Base-by-base conservation (phyloP, 2,329 filamentous ascomycete genomes). In the Aspergillus eucalypticola region DNA sequence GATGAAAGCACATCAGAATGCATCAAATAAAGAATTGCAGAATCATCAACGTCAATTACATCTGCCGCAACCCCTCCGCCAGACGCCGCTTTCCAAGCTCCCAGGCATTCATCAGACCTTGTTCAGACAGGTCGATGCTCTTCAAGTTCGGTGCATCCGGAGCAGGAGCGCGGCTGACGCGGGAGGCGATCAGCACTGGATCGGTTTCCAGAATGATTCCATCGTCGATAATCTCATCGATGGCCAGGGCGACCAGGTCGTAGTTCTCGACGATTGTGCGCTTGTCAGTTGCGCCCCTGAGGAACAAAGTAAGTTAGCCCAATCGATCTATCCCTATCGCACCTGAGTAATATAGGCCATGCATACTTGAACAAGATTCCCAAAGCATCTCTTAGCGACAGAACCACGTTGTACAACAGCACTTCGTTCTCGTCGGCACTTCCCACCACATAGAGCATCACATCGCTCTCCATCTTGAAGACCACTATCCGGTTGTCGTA, bases 221-320 rank as follows among this genome's bases (percentile, higher is more conserved):
- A 73, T 96, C 92, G 78, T 96, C 92, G 56, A 96, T 87, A 64
- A 96, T 94, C 78, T 99, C 95, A 77, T 99, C 95, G 66, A 99
- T 91, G 48, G 93, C 91, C 56, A 99, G 86, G 13, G 92, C 90
- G 64, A 97, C 91, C 21, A 98, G 86, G 78, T 98, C 95, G 83
- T 98, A 99, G 85, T 98, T 98, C 80, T 99, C 95, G 73, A 98
- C 89, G 67, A 98, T 92, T 60, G 95, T 98, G 67, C 95, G 89
- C 85, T 97, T 97, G 82, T 99, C 95, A 54, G 96, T 93, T 35
- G 92, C 92, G 84, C 96, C 94, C 79, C 92, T 96, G 67, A 46
- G 57, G 42, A 46, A 27, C 62, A 19, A 17, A 29, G 35, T 52
- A 25, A 56, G 67, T 71, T 65, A 69, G 64, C 48, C 35, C 29